Evolutionary conservation across 2,329 filamentous ascomycete species (phyloP), one percentile per base, ranked within the genome.

Genomic region (Tolypocladium sp.): DNA sequence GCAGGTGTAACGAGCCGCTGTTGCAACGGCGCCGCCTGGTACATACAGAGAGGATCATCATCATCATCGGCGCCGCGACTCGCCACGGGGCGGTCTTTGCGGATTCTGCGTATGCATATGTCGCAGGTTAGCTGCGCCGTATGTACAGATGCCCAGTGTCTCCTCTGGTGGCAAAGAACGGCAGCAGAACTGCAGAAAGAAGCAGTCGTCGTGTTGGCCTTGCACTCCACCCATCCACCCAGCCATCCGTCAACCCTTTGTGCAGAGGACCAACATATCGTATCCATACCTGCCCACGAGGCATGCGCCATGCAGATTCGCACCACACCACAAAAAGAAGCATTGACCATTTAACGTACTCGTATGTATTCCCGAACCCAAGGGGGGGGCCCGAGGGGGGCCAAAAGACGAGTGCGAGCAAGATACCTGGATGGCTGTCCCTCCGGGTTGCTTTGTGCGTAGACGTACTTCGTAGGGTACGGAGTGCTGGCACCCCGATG

Each of bases 231-330:
- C 27, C 57, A 51, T 33, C 35, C 57, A 42, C 22, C 57, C 51
- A 37, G 9, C 46, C 56, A 58, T 35, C 44, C 53, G 42, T 59
- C 53, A 52, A 59, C 58, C 58, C 58, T 59, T 59, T 59, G 55
- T 59, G 44, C 54, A 53, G 27, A 13, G 27, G 17, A 22, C 49
- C 49, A n/a, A 35, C 49, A n/a, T 52, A 52, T 52, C 30, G 27
- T 52, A 52, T 52, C 49, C 49, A 25, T 35, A 52, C 30, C 37
- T 9, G 17, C 30, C 49, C 27, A 35, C 30, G n/a, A n/a, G 27
- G 49, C 49, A 33, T 17, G 49, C 20, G 49, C 5, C 49, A 30
- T n/a, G 49, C 49, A 52, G 49, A 13, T 52, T 52, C 30, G 49
- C 20, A 52, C 49, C 49, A 30, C 49, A 35, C 17, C 17, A 12